A percentile compares a stretch with the other conserved stretches of the same genome.
Conservation (phyloP, 2,329 filamentous ascomycete species). For the Penicillium sp. region DNA sequence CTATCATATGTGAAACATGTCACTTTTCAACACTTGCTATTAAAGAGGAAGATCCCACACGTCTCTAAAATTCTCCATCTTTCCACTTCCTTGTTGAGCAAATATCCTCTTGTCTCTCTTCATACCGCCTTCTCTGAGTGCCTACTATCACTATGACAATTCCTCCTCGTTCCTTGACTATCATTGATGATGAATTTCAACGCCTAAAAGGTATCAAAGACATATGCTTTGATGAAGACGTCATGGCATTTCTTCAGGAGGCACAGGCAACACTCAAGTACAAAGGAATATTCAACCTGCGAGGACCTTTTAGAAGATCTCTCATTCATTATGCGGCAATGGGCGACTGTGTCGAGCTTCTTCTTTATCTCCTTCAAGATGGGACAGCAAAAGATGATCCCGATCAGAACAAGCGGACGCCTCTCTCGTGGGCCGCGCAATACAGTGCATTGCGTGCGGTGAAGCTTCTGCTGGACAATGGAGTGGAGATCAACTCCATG, state of each 20-base stretch:
- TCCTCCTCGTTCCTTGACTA: not conserved
- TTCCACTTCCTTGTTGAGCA: not conserved
- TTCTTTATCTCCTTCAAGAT: not conserved
- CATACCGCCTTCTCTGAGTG: not conserved
- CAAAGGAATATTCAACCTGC: not conserved
- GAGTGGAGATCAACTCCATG: too few species aligned
- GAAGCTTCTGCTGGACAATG: too few species aligned
- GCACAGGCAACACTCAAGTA: not conserved
- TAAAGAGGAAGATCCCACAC: too few species aligned
- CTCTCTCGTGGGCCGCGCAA: not conserved
- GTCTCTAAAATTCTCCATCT: not conserved
- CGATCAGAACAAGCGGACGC: not conserved
- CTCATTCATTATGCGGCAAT: not conserved
- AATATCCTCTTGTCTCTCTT: not conserved
- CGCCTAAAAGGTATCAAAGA: not conserved
- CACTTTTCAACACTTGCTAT: too few species aligned
- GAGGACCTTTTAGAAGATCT: not conserved
- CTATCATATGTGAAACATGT: too few species aligned
- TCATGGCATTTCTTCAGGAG: not conserved
- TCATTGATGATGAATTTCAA: not conserved
- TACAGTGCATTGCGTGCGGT: not conserved
- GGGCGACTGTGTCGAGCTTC: not conserved
- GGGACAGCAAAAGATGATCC: not conserved
- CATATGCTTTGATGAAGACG: not conserved
- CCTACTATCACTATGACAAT: not conserved